phyloP scores from a whole-genome alignment of 2,329 filamentous ascomycete genomes.

The Pseudocercospora fuligena region DNA sequence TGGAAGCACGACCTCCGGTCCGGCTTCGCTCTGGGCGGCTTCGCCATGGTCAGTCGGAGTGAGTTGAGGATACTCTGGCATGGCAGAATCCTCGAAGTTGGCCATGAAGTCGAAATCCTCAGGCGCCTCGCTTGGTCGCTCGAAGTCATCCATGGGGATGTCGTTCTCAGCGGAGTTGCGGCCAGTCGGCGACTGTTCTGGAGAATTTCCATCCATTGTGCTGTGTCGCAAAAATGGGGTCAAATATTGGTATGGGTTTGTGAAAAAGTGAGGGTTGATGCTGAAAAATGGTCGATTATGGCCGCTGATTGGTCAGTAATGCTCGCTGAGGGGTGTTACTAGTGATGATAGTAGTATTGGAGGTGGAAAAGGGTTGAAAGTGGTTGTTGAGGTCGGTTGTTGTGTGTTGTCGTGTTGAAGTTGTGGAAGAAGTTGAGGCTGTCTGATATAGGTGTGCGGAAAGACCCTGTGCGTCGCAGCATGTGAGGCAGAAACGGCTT shows the following conservation, averaged over 20 bases:
- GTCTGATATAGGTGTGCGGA: background rate
- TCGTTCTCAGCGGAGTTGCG: background rate
- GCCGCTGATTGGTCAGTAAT: background rate
- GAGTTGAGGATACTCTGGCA: background rate
- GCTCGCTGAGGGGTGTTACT: background rate
- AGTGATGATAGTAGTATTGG: background rate
- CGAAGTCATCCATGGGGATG: background rate
- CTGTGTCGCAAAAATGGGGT: background rate
- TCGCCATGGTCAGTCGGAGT: background rate
- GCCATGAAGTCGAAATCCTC: background rate
- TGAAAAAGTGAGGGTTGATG: background rate
- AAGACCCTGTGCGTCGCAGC: background rate
- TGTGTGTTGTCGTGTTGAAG: background rate
- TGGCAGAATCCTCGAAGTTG: background rate
- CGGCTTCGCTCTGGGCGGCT: background rate
- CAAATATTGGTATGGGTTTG: background rate
- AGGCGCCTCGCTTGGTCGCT: background rate
- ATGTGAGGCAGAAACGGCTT: background rate
- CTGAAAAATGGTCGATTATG: background rate
- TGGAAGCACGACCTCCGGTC: background rate
- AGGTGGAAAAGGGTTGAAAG: background rate
- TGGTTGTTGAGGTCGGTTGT: background rate
- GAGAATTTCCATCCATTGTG: background rate
- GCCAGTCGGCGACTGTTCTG: background rate
- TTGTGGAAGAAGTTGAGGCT: background rate